Conservation (phyloP, 2,329 filamentous ascomycete genomes). For the Pyrenochaeta sp. region DNA sequence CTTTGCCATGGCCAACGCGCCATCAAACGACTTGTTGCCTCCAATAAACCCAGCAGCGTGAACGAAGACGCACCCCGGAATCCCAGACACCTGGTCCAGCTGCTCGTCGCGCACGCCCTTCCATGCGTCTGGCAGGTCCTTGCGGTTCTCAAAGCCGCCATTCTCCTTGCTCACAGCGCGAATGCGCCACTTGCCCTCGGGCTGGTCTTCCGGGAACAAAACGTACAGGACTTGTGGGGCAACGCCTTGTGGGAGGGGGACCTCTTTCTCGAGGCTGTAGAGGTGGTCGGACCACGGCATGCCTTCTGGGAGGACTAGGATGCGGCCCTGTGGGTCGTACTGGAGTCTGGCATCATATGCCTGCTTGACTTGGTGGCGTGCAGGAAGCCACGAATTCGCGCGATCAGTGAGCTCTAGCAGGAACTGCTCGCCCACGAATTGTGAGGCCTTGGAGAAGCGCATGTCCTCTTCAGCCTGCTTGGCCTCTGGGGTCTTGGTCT, state of each 20-base stretch:
- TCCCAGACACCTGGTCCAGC: slow-evolving; percentile 74
- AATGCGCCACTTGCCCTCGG: slow-evolving; percentile 88
- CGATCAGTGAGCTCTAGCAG: slow-evolving; percentile 80
- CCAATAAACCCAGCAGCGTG: slow-evolving; percentile 97
- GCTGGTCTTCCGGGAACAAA: slow-evolving; percentile 83
- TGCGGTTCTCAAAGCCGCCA: slow-evolving; percentile 90
- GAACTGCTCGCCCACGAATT: slow-evolving; percentile 90
- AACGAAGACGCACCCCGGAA: slow-evolving; percentile 85
- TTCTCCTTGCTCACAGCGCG: slow-evolving; percentile 87
- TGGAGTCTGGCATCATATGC: slow-evolving; percentile 76
- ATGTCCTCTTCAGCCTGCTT: slow-evolving; percentile 79
- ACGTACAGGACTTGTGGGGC: slow-evolving; percentile 79
- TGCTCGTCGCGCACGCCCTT: slow-evolving; percentile 88
- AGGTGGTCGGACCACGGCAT: slow-evolving; percentile 98
- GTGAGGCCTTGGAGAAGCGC: slow-evolving; percentile 79
- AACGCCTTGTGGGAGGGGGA: slow-evolving; percentile 49
- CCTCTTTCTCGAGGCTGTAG: slow-evolving; percentile 79
- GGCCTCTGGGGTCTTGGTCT: slow-evolving; percentile 48
- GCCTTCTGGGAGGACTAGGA: slow-evolving; percentile 79
- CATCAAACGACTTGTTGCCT: slow-evolving; percentile 90
- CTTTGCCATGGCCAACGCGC: slow-evolving; percentile 83
- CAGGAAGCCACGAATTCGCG: slow-evolving; percentile 82
- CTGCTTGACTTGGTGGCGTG: slow-evolving; percentile 77
- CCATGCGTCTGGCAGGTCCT: slow-evolving; percentile 90
- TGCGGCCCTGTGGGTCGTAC: slow-evolving; percentile 76